A percentile compares a stretch with the other conserved stretches of the same genome.
Evolutionary conservation across 768 basidiomycete species (phyloP).

Genomic region (Rhizopogon vulgaris): DNA sequence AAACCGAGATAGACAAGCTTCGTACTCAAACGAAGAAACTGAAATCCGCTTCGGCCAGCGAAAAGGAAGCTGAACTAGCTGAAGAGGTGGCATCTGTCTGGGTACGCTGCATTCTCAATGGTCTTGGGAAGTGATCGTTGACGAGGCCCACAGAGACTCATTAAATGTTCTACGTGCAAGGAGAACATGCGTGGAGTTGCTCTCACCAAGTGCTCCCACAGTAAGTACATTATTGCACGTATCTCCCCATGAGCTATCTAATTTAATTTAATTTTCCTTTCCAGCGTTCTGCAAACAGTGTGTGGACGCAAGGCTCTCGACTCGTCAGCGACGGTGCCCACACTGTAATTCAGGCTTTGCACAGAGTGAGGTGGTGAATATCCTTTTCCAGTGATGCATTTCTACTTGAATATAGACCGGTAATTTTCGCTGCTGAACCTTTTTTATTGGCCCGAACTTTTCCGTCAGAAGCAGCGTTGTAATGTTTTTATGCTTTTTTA

Average conservation of each 20-base stretch:
- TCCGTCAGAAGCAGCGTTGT: background rate
- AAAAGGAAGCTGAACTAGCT: constrained; percentile 31
- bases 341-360: constrained; percentile 80
- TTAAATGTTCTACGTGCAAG: constrained; percentile 87
- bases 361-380: constrained; percentile 70
- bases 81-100: constrained; percentile 53
- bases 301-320: constrained; percentile 81
- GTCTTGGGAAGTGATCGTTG: background rate
- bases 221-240: constrained; percentile 39
- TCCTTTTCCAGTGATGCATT: constrained; percentile 48
- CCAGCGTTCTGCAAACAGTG: constrained; percentile 82
- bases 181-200: constrained; percentile 71
- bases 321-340: constrained; percentile 91
- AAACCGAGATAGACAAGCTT: constrained; percentile 48
- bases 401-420: background rate
- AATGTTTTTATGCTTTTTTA: constrained; percentile 2
- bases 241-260: no score
- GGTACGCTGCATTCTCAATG: constrained; percentile 31
- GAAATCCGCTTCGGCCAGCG: constrained; percentile 23
- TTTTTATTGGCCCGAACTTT: background rate
- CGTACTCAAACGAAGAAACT: constrained; percentile 39
- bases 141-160: constrained; percentile 48
- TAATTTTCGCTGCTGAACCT: background rate
- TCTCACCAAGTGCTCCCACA: constrained; percentile 88
- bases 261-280: background rate